These are phyloP conservation scores for Moniliella sp. DNA, from an alignment of 1,284 basidiomycete species.

Conservation along the genomic window DNA sequence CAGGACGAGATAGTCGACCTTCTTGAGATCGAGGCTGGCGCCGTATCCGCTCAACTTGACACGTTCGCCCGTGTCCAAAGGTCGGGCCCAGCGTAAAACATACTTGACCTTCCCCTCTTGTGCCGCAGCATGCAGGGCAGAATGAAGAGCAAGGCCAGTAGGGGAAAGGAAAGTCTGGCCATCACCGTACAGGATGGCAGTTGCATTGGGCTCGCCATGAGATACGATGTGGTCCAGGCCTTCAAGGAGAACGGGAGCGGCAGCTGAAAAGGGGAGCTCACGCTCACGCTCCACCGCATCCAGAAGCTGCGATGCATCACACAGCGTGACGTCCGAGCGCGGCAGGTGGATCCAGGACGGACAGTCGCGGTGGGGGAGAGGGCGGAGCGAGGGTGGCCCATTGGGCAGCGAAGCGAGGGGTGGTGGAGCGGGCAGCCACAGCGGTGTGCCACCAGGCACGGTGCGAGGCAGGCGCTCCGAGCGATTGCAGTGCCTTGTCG, in stretches of 20 bases:
- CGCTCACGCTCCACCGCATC: conserved; percentile 76
- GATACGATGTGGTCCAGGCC: background rate
- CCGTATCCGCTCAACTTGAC: conserved; percentile 62
- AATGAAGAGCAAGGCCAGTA: conserved; percentile 2
- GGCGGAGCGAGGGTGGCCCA: conserved; percentile 1
- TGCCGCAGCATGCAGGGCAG: conserved; percentile 2
- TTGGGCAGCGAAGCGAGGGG: conserved; percentile 11
- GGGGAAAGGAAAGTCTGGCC: conserved; percentile 3
- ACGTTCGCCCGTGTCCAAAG: too few relatives aligned
- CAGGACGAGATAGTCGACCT: conserved; percentile 82
- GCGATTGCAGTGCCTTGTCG: too few relatives aligned
- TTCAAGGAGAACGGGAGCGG: conserved; percentile 7
- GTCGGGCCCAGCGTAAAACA: too few relatives aligned
- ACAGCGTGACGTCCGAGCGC: background rate
- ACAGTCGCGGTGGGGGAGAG: conserved; percentile 9
- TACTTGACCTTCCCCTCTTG: conserved; percentile 6
- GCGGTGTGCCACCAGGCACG: conserved; percentile 21
- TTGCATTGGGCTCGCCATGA: too few relatives aligned
- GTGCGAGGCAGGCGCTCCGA: conserved; percentile 2
- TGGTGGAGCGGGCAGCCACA: conserved; percentile 9
- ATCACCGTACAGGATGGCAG: conserved; percentile 7
- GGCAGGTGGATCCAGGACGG: conserved; percentile 28
- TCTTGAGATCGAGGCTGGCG: conserved; percentile 75
- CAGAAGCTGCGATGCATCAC: conserved; percentile 61
- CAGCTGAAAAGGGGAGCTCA: too few relatives aligned